Conservation (phyloP, 805 yeast species). For the Ogataea kodamae region DNA sequence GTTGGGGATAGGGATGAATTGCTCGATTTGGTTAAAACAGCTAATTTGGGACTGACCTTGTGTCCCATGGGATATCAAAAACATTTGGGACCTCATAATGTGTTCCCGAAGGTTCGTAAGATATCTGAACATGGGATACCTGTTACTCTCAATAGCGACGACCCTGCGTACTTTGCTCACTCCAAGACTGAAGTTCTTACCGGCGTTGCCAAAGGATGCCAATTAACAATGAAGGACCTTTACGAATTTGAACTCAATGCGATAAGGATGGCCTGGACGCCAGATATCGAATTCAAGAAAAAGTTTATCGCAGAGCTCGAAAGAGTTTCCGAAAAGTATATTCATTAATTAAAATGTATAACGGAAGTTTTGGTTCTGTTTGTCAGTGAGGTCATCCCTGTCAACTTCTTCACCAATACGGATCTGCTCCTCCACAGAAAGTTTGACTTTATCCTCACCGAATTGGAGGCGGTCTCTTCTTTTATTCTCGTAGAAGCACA, state of each 20-base stretch:
- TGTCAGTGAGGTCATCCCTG: conserved; percentile 50
- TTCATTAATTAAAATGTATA: conserved; percentile 32
- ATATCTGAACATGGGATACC: conserved; percentile 38
- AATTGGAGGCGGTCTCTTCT: conserved; percentile 9
- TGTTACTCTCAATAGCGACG: conserved; percentile 39
- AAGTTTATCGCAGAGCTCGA: conserved; percentile 16
- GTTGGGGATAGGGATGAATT: conserved; percentile 34
- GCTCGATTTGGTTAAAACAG: conserved; percentile 34
- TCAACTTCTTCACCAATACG: conserved; percentile 20
- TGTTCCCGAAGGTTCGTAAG: conserved; percentile 40
- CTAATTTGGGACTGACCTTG: conserved; percentile 36
- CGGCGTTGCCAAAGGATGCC: conserved; percentile 15
- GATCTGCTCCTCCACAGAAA: conserved; percentile 14
- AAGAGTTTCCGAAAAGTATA: conserved; percentile 7
- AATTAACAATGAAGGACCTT: conserved; percentile 13
- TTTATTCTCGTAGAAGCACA: conserved; percentile 42
- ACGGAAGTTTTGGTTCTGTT: conserved; percentile 54
- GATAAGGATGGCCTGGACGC: conserved; percentile 23
- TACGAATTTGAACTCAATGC: conserved; percentile 21
- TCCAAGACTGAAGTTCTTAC: conserved; percentile 39
- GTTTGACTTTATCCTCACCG: background rate
- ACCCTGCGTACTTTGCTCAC: conserved; percentile 41
- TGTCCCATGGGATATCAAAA: conserved; percentile 40
- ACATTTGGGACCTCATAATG: conserved; percentile 30
- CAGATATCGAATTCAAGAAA: conserved; percentile 18